phyloP scores from a whole-genome alignment of 208 protist genomes.

The Trypanosoma cruzi region DNA sequence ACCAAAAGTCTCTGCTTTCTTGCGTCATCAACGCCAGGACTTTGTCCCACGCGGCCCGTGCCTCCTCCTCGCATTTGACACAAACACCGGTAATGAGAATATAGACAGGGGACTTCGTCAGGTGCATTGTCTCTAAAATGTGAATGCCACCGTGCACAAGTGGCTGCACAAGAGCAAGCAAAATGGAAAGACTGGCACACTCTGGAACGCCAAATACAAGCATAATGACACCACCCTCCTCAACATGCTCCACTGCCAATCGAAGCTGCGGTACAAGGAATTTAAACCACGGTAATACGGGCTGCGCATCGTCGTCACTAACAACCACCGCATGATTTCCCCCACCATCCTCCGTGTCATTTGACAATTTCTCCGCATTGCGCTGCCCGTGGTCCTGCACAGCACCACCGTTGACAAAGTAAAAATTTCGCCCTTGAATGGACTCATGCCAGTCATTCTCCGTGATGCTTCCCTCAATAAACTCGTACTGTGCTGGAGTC shows the following conservation, averaged over 20 bases:
- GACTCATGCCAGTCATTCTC: constrained; percentile 23
- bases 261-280: constrained; percentile 75
- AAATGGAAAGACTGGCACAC: constrained; percentile 73
- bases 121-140: constrained; percentile 73
- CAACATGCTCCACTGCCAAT: constrained; percentile 46
- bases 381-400: constrained; percentile 83
- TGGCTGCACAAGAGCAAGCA: constrained; percentile 34
- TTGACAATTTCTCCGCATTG: not conserved
- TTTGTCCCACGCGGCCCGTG: constrained; percentile 3
- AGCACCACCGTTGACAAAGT: constrained; percentile 83
- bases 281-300: constrained; percentile 70
- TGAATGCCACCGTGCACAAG: constrained; percentile 31
- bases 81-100: constrained; percentile 32
- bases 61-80: not conserved
- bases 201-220: constrained; percentile 72
- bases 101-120: constrained; percentile 72
- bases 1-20: constrained; percentile 55
- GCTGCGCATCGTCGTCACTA: not conserved
- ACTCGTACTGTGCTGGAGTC: constrained; percentile 1
- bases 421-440: constrained; percentile 33
- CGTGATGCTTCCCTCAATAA: constrained; percentile 23
- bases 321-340: not conserved
- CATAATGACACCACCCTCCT: constrained; percentile 62
- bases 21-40: not conserved
- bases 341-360: not conserved